Percentiles rank a stretch among this genome's conserved stretches.
Evolutionary conservation across 176 grass and related monocot genomes (phyloP).

Genomic region (Aegilops sharonensis): DNA sequence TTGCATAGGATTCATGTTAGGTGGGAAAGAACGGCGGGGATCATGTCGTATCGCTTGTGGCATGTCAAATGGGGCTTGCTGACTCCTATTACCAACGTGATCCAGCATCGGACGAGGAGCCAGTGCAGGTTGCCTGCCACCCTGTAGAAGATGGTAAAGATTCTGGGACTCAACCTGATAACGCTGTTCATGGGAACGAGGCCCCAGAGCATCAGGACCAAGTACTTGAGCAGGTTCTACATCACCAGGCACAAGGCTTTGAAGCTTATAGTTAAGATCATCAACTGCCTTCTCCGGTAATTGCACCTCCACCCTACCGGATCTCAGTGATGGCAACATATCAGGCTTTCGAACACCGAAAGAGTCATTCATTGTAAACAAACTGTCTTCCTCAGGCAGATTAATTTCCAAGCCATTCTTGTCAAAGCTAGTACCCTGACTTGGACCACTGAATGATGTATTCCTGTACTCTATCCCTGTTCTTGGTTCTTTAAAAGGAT

Average conservation of each 20-base stretch:
- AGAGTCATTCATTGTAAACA: constrained; percentile 63
- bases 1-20: constrained; percentile 58
- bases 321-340: constrained; percentile 41
- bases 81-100: constrained; percentile 50
- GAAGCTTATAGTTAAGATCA: constrained; percentile 57
- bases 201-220: constrained; percentile 43
- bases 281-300: constrained; percentile 41
- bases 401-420: constrained; percentile 57
- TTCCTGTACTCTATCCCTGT: constrained; percentile 23
- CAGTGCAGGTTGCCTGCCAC: constrained; percentile 44
- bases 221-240: constrained; percentile 44
- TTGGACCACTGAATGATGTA: constrained; percentile 21
- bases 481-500: constrained; percentile 11
- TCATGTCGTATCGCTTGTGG: constrained; percentile 57
- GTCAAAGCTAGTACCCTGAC: constrained; percentile 45
- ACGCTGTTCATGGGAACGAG: constrained; percentile 28
- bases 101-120: constrained; percentile 50
- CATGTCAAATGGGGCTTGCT: constrained; percentile 46
- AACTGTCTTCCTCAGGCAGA: constrained; percentile 85
- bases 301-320: constrained; percentile 44
- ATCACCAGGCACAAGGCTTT: constrained; percentile 50
- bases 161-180: constrained; percentile 44
- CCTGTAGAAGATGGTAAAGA: constrained; percentile 67
- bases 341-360: constrained; percentile 43
- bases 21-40: constrained; percentile 48